Base-by-base conservation (phyloP, 768 basidiomycete genomes). In the Gymnopilus junonius region DNA sequence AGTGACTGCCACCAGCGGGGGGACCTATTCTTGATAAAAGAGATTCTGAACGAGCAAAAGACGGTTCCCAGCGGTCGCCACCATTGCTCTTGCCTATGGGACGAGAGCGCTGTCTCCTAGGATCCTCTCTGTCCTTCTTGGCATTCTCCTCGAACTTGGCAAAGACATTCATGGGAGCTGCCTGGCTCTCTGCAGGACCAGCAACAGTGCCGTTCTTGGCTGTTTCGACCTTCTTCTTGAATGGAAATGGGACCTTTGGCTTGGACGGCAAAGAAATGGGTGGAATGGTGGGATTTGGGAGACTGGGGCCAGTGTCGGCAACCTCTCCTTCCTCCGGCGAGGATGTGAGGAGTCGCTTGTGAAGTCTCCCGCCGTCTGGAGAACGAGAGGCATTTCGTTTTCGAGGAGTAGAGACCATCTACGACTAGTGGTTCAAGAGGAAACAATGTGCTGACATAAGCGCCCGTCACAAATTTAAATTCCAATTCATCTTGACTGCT, bases 281-380 rank as follows among this genome's bases (percentile, higher is more conserved):
- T 35, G 73, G 65, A 54, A 74, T 73, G 55, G 65, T 56, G 40
- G 71, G 71, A 37, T 71, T 61, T 39, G 72, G 61, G 45, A 65
- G 56, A 43, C 68, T 62, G 55, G 72, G 61, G 34, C 69, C 48
- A 46, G 69, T 63, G 67, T 93, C 91, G 75, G 92, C 91, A 53
- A 94, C 77, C 69, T 94, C 92, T 63, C 92, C 92, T 72, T 94
- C 92, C 74, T 94, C 92, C 54, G 91, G 91, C 1, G 91, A 87
- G 10, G 89, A 89, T 2, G 88, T 82, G 8, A 81, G 79, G 20
- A 72, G 78, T 45, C 89, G 82, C 70, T 93, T 92, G 5, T 74
- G 37, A 10, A 84, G 80, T 55, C 89, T 81, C 39, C 76, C 74
- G 61, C 79, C 76, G 1, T 78, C 76, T 48, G 85, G 81, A 14